Base-by-base conservation (phyloP, 345 rosid genomes). In the Draba incana region DNA sequence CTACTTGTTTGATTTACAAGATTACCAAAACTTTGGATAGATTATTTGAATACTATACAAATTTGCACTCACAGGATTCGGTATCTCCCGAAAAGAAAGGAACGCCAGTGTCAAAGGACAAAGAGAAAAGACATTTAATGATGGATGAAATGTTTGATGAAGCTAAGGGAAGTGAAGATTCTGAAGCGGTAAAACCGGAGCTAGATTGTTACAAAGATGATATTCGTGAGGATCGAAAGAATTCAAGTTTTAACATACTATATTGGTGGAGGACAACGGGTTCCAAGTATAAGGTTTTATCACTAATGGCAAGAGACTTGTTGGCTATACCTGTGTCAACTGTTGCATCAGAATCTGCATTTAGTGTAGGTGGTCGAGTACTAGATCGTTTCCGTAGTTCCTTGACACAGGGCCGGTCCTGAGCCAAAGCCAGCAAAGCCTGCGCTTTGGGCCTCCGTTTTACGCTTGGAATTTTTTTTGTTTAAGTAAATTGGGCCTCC, bases 371-470 rank as follows among this genome's bases (percentile, higher is more conserved):
- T 3, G 51, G 68, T 28, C 12, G 62, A 6, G 44, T 72, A 0
- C 48, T 77, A 2, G 48, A 68, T 50, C 37, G 2, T 13, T 72
- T 72, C 27, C 24, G 23, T 16, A 72, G 66, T 20, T 68, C 56
- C 0, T 6, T 77, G 31, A n/a, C n/a, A n/a, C n/a, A n/a, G n/a
- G n/a, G n/a, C n/a, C n/a, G n/a, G n/a, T n/a, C n/a, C n/a, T n/a
- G n/a, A n/a, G n/a, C n/a, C n/a, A n/a, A n/a, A n/a, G n/a, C n/a
- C n/a, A n/a, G n/a, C n/a, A n/a, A n/a, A n/a, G n/a, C n/a, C n/a
- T n/a, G n/a, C n/a, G n/a, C n/a, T n/a, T n/a, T n/a, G n/a, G n/a
- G n/a, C n/a, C n/a, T n/a, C n/a, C n/a, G n/a, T n/a, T n/a, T n/a
- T n/a, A n/a, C n/a, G n/a, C n/a, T n/a, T n/a, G n/a, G n/a, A n/a